These are phyloP conservation scores for Vigna trinervia DNA, from an alignment of 306 rosid species.

Conservation along the genomic window DNA sequence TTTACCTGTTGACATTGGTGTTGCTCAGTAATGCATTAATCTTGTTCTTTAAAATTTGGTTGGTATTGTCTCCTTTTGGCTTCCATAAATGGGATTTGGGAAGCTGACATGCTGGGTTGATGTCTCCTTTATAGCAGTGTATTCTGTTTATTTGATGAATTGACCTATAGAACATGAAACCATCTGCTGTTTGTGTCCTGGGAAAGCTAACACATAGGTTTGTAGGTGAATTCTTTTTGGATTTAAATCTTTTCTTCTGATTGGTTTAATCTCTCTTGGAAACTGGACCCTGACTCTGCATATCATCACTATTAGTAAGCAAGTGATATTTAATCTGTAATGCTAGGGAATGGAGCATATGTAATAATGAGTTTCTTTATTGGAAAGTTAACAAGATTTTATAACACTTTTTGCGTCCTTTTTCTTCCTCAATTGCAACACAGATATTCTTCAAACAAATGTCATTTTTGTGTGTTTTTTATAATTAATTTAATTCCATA, in stretches of 20 bases:
- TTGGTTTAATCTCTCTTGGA: slow-evolving; percentile 1
- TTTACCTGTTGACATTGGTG: too few relatives aligned
- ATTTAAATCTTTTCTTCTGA: neutral
- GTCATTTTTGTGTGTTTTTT: slow-evolving; percentile 9
- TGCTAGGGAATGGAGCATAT: too few relatives aligned
- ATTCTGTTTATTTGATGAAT: slow-evolving; percentile 8
- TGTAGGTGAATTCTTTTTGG: neutral
- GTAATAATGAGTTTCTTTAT: too few relatives aligned
- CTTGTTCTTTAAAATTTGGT: too few relatives aligned
- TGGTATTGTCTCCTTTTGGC: neutral
- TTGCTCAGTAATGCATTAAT: too few relatives aligned
- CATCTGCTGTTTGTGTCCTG: neutral
- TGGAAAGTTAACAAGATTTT: too few relatives aligned
- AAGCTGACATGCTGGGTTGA: neutral
- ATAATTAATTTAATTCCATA: neutral
- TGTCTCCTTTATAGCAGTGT: neutral
- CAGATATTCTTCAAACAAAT: neutral
- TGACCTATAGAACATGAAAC: neutral
- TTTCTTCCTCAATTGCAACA: too few relatives aligned
- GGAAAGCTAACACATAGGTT: neutral
- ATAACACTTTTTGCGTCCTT: too few relatives aligned
- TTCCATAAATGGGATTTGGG: slow-evolving; percentile 2
- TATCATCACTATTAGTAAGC: neutral
- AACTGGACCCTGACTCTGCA: neutral
- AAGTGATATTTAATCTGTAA: too few relatives aligned